Evolutionary conservation across 164 flowering plant genomes (phyloP).

Genomic region (Magnolia officinalis): DNA sequence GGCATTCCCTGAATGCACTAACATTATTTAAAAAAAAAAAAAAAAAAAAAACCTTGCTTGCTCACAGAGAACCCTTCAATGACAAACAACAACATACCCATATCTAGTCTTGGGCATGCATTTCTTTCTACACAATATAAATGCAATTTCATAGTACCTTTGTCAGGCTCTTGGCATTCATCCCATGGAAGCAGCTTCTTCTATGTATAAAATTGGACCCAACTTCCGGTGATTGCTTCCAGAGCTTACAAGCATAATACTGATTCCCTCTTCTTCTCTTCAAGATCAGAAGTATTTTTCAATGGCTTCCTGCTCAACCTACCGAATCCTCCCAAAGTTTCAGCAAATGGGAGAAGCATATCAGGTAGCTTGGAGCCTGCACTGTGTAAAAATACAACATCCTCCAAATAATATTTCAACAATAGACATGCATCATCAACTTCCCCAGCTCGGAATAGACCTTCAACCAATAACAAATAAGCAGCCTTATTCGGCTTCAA

Average conservation of each 20-base stretch:
- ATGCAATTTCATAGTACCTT: neutral
- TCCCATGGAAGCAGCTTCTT: neutral
- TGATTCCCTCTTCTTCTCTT: neutral
- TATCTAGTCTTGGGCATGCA: too few relatives aligned
- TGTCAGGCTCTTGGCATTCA: neutral
- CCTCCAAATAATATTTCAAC: slow-evolving; percentile 11
- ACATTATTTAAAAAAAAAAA: too few relatives aligned
- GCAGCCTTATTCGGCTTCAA: slow-evolving; percentile 29
- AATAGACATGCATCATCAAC: slow-evolving; percentile 14
- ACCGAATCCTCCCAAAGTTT: neutral
- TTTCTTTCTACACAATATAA: too few relatives aligned
- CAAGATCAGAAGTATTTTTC: neutral
- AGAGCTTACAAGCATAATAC: neutral
- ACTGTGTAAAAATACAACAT: slow-evolving; percentile 7
- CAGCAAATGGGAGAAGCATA: neutral
- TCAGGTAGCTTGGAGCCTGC: neutral
- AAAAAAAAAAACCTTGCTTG: too few relatives aligned
- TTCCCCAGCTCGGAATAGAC: slow-evolving; percentile 15
- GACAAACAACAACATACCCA: too few relatives aligned
- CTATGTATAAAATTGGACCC: neutral
- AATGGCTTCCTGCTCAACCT: neutral
- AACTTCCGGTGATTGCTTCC: neutral
- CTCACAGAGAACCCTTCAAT: too few relatives aligned
- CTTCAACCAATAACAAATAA: slow-evolving; percentile 8
- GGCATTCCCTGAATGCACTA: too few relatives aligned